Percentiles rank a stretch among this genome's conserved stretches.
phyloP scores from a whole-genome alignment of 2,329 filamentous ascomycete genomes.

The Arthroderma sp. region DNA sequence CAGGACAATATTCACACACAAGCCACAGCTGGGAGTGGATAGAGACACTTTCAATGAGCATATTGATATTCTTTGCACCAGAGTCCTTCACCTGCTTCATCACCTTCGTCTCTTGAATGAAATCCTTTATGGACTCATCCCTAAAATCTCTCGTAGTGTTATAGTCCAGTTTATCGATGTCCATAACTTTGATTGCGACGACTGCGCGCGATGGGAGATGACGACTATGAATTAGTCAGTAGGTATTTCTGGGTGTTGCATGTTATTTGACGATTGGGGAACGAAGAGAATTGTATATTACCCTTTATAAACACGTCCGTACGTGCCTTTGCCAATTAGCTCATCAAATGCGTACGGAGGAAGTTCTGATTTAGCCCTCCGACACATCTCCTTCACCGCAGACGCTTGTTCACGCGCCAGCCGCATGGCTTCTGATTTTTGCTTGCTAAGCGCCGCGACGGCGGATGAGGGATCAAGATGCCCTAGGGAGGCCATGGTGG shows the following conservation, averaged over 20 bases:
- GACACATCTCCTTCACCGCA: conserved; percentile 35
- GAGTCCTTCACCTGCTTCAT: conserved; percentile 50
- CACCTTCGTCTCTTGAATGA: conserved; percentile 50
- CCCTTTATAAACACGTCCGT: conserved; percentile 40
- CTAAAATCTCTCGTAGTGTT: conserved; percentile 32
- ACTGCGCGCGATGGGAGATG: conserved; percentile 27
- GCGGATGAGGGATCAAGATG: conserved; percentile 31
- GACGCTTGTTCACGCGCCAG: conserved; percentile 33
- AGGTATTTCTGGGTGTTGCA: background rate
- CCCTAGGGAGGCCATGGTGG: conserved; percentile 17
- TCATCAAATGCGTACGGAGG: conserved; percentile 39
- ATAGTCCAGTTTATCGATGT: conserved; percentile 38
- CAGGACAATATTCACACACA: conserved; percentile 53
- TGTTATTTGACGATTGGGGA: background rate
- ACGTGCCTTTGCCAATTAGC: conserved; percentile 39
- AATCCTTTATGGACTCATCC: conserved; percentile 40
- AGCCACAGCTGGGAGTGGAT: conserved; percentile 55
- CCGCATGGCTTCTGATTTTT: conserved; percentile 36
- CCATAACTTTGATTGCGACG: conserved; percentile 40
- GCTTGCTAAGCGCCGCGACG: conserved; percentile 34
- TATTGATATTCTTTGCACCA: conserved; percentile 50
- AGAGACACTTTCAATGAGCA: conserved; percentile 50
- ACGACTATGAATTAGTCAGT: conserved; percentile 14
- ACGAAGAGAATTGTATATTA: conserved; percentile 8
- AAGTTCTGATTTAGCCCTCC: conserved; percentile 29